Evolutionary conservation across 2,329 filamentous ascomycete species (phyloP), one percentile per base, ranked within the genome.

Genomic region (Eutypella sp.): DNA sequence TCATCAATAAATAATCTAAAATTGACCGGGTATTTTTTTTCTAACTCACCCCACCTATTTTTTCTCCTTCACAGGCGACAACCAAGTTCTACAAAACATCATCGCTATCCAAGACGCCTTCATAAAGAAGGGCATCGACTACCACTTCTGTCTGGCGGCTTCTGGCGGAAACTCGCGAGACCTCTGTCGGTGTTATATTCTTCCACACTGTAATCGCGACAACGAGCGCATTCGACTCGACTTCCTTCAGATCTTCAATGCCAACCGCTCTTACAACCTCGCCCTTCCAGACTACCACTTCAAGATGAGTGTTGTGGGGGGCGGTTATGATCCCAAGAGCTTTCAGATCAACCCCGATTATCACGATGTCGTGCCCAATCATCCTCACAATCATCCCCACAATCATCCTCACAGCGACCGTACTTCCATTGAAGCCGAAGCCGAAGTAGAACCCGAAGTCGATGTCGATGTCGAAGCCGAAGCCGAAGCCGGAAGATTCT

Each of bases 231-330:
- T 66, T 70, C 53, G 64, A 71, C 52, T 66, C 71, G 15, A 67
- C 65, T 34, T 68, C 55, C 15, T 82, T 70, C 62, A 67, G 31
- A 41, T 57, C 20, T 64, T 64, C 44, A 57, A 44, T 46, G 15
- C 41, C 20, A 55, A 50, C 22, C 51, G 56, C 0, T 16, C 23
- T 0, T 61, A 57, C n/a, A 64, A 62, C 45, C 55, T 46, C 20
- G 40, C 45, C 20, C 48, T 62, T 1, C 41, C 42, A 4, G 42
- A 38, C 10, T 63, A 61, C 38, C 34, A 15, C 8, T 59, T 57
- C 41, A 63, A 53, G 39, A 77, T 78, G 74, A 74, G 69, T 52
- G 72, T 79, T 55, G 74, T 73, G n/a, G n/a, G n/a, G 34, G 15
- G 33, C 18, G 38, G 39, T 20, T 79, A 74, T 57, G 74, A 79